Evolutionary conservation across 208 protist species (phyloP).

Genomic region (Trichomonas vaginalis): DNA sequence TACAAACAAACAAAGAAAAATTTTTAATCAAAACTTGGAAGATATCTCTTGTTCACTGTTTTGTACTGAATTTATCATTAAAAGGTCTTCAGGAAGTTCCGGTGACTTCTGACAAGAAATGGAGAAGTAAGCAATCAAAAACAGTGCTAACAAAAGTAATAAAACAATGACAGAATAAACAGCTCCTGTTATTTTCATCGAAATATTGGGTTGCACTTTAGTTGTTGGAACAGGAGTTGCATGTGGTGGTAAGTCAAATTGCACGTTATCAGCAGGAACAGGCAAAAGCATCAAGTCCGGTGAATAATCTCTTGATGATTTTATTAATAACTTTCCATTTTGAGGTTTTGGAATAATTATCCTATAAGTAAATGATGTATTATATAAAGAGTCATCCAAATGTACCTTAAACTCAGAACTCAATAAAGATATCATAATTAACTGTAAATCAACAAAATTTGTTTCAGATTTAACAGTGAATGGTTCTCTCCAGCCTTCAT

Average conservation of each 20-base stretch:
- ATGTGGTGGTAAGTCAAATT: neutral
- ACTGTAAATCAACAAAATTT: no score
- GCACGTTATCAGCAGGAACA: neutral
- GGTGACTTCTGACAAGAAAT: neutral
- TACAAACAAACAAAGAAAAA: neutral
- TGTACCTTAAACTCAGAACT: no score
- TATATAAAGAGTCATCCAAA: no score
- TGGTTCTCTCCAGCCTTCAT: no score
- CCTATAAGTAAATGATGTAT: no score
- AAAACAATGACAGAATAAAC: neutral
- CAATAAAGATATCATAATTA: no score
- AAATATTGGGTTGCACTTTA: neutral
- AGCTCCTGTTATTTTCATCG: neutral
- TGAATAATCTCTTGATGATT: neutral
- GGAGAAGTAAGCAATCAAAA: neutral
- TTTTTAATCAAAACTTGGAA: neutral
- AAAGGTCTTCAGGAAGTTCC: neutral
- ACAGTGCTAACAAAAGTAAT: neutral
- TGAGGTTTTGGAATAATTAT: neutral
- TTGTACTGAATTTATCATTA: neutral
- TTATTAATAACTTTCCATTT: neutral
- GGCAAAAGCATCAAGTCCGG: neutral
- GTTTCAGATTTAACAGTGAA: no score
- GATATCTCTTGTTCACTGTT: neutral
- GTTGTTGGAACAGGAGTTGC: neutral